Base-by-base conservation (phyloP, 2,329 filamentous ascomycete species). In the Fusarium sp. region DNA sequence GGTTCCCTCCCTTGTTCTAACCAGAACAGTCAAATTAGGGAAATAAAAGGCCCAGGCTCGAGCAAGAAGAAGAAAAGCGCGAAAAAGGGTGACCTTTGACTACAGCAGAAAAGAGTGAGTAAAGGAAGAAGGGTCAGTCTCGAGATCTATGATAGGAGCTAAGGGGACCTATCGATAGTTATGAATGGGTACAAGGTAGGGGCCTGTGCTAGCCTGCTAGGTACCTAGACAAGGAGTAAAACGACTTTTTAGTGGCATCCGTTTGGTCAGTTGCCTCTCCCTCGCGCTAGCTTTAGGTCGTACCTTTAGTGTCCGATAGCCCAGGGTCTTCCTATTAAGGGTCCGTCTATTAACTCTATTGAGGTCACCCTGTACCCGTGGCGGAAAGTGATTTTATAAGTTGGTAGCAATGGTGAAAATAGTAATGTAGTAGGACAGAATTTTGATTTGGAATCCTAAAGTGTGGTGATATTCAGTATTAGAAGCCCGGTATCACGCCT, bases 91-190 rank as follows among this genome's bases (percentile, higher is more conserved):
- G 42, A 41, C 19, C 54, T 53, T 47, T 17, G 19, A 37, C 38
- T 27, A 19, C 17, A 47, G 27, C 4, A 38, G 49, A 44, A 39
- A 11, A 39, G 43, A 48, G 27, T 23, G 43, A 48, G 32, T 23
- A 31, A 54, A 46, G 37, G 29, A 44, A 45, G 35, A 56, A 55
- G 35, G 53, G 50, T 38, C 54, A 59, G 37, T 60, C 42, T 48
- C 25, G 23, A 53, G 41, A 47, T 41, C 36, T 35, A 17, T 37
- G 37, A 60, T 35, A 17, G 43, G 37, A 60, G 21, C 33, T 43
- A 29, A 33, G 17, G 32, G 48, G 48, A 54, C n/a, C n/a, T n/a
- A n/a, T n/a, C n/a, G 19, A 3, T 19, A 19, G 19, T 19, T 19
- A 19, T 19, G 19, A 19, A 19, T 19, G 19, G 19, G 19, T 19